Evolutionary conservation across 2,329 filamentous ascomycete genomes (phyloP), one percentile per base, ranked within the genome.

Genomic region (Penicillium occitanis): DNA sequence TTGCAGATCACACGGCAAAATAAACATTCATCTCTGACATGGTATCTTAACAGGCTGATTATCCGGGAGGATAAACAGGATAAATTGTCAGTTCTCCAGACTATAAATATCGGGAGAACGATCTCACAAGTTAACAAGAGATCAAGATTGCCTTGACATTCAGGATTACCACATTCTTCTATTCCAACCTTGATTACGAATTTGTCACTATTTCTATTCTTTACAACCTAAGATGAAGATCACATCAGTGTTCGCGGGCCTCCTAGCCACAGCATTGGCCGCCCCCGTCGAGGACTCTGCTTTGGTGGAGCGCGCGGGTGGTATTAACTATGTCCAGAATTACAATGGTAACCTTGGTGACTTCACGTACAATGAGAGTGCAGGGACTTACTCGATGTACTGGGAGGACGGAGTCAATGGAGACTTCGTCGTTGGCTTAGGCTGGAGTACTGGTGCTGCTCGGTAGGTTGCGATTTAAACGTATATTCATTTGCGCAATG

Each of bases 391-490:
- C 35, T 55, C 51, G 8, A 55, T 55, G 51, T 55, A 55, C 51
- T 55, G 51, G 51, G 33, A 30, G 17, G 13, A 55, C n/a, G 51
- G 51, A n/a, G 51, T 55, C 51, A 55, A 22, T 10, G 51, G 51
- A 55, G 51, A 55, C 4, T 55, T 55, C 28, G 51, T 55, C 28
- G 51, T 55, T 55, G 51, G 51, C n/a, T 19, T 55, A 19, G 51
- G 51, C 3, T 55, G 51, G 51, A 55, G 51, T 35, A 55, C 51
- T 19, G 51, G 51, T 33, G 14, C 51, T 55, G 28, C 51, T 35
- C 51, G 51, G 51, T 55, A 35, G n/a, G 51, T 55, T 55, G 14
- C 25, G 33, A 50, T 55, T 6, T 22, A 55, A n/a, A 11, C 11
- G 3, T 46, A 25, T 25, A 1, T 25, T 25, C 5, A 14, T 25